These are phyloP conservation scores for Moesziomyces sp. DNA, from an alignment of 1,284 basidiomycete species.

Conservation along the genomic window DNA sequence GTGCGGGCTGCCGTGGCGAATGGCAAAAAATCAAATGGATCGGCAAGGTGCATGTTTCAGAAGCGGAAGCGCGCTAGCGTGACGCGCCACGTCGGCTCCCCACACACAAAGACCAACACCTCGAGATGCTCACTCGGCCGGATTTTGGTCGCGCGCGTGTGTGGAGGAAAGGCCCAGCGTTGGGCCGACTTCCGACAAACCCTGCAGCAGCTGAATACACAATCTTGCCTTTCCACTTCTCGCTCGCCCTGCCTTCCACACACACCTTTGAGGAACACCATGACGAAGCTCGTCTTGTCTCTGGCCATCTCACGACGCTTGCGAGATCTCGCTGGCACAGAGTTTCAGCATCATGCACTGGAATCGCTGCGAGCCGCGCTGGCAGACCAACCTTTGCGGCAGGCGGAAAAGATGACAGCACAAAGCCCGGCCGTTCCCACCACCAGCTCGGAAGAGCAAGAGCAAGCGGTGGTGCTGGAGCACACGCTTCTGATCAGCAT, in stretches of 20 bases:
- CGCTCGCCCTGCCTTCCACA: background rate
- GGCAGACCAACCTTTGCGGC: constrained; percentile 10
- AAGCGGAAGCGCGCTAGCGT: background rate
- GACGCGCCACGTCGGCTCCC: background rate
- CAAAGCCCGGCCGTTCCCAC: constrained; percentile 27
- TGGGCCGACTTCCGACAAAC: constrained; percentile 5
- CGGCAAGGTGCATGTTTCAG: constrained; percentile 37
- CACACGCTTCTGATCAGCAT: constrained; percentile 20
- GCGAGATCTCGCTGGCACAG: constrained; percentile 1
- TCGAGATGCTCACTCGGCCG: background rate
- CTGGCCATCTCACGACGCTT: constrained; percentile 16
- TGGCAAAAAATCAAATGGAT: constrained; percentile 5
- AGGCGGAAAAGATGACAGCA: constrained; percentile 12
- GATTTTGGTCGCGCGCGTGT: background rate
- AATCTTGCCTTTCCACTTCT: background rate
- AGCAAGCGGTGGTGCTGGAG: constrained; percentile 12
- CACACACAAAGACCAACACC: constrained; percentile 28
- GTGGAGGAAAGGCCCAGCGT: background rate
- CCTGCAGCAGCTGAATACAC: background rate
- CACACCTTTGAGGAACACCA: background rate
- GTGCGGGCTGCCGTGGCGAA: background rate
- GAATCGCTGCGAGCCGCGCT: constrained; percentile 17
- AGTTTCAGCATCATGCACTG: constrained; percentile 9
- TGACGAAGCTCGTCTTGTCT: constrained; percentile 29
- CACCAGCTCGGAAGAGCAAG: background rate